These are phyloP conservation scores for Clathrus columnatus DNA, from an alignment of 768 basidiomycete species.

Conservation along the genomic window DNA sequence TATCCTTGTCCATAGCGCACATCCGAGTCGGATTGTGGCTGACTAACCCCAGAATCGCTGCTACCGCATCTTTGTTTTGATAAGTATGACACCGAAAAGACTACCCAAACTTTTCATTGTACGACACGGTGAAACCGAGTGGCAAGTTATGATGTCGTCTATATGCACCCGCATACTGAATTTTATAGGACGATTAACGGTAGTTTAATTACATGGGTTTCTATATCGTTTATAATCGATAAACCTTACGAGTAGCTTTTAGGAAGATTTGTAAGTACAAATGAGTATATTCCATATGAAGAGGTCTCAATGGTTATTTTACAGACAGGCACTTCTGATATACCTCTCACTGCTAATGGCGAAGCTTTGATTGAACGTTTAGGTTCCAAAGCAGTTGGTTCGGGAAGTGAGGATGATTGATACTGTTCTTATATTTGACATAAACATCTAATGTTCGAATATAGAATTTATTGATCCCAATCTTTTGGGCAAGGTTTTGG, in stretches of 20 bases:
- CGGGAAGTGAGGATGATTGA: constrained; percentile 22
- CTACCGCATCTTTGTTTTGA: not conserved
- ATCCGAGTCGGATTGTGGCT: no score
- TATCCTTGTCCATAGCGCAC: constrained; percentile 50
- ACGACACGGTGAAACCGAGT: constrained; percentile 13
- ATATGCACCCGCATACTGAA: not conserved
- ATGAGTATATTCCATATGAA: no score
- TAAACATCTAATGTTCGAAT: not conserved
- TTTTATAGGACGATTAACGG: constrained; percentile 8
- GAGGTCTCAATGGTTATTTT: not conserved
- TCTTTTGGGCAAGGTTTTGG: constrained; percentile 26
- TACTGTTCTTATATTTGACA: not conserved
- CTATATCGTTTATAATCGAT: no score
- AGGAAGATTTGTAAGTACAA: no score
- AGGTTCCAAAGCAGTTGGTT: constrained; percentile 28
- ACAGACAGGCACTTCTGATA: constrained; percentile 34
- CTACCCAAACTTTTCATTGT: constrained; percentile 11
- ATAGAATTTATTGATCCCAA: constrained; percentile 32
- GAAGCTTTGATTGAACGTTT: constrained; percentile 29
- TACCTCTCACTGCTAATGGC: constrained; percentile 34
- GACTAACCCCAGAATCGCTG: no score
- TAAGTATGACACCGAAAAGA: constrained; percentile 10
- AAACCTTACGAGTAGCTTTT: no score
- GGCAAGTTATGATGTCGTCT: not conserved
- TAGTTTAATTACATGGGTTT: not conserved